Percentiles rank a stretch among this genome's conserved stretches.
Conservation (phyloP, 2,329 filamentous ascomycete genomes). For the Hypoxylon sp. region DNA sequence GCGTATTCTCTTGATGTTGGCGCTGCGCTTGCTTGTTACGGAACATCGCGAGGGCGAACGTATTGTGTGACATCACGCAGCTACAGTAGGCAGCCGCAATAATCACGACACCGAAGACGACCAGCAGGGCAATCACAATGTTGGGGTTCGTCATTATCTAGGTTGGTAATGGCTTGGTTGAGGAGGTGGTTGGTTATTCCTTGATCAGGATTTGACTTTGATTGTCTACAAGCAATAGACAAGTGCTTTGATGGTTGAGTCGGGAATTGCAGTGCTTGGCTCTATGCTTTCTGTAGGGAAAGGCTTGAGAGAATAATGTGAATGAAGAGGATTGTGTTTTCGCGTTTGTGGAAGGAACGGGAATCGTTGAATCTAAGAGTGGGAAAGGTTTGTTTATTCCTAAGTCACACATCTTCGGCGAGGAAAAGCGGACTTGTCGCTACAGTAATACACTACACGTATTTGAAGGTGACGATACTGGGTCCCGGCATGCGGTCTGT, state of each 20-base stretch:
- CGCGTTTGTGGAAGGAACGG: background rate
- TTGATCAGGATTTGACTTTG: background rate
- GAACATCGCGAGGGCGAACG: conserved; percentile 51
- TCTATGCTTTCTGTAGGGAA: background rate
- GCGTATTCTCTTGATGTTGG: background rate
- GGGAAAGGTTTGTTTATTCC: background rate
- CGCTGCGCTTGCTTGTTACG: conserved; percentile 34
- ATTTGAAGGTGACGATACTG: background rate
- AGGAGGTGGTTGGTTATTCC: background rate
- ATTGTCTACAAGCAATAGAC: background rate
- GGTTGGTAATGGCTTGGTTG: conserved; percentile 11
- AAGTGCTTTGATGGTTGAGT: background rate
- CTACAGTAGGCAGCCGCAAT: conserved; percentile 45
- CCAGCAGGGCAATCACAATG: conserved; percentile 51
- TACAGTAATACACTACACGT: background rate
- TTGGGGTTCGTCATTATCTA: conserved; percentile 40
- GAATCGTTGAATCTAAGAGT: background rate
- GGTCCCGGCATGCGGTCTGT: background rate
- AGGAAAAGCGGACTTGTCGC: conserved; percentile 7
- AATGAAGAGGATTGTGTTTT: background rate
- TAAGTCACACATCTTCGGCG: background rate
- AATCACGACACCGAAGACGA: conserved; percentile 50
- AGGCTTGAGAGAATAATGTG: background rate
- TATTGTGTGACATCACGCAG: conserved; percentile 44
- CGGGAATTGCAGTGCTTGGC: background rate